Percentiles rank a stretch among this genome's conserved stretches.
phyloP scores from a whole-genome alignment of 352 stramenopile genomes.

The Vaucheria bursata region DNA sequence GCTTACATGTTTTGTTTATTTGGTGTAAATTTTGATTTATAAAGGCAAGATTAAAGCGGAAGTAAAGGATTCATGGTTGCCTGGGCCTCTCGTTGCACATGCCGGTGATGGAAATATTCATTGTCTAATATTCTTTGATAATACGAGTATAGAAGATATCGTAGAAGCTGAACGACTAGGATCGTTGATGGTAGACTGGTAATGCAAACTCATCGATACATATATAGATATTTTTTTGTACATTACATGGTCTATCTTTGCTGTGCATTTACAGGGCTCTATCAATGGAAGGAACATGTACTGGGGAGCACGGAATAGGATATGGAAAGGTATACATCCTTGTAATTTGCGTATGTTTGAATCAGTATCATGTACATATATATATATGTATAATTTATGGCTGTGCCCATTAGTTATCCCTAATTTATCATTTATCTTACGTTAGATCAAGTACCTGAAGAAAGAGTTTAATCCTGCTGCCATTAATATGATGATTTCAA shows the following conservation, averaged over 20 bases:
- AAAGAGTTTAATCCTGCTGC: constrained; percentile 75
- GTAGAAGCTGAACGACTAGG: constrained; percentile 74
- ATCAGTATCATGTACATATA: no score
- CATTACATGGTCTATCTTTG: no score
- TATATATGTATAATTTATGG: no score
- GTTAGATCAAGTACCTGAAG: constrained; percentile 46
- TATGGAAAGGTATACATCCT: constrained; percentile 75
- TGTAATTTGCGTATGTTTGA: background rate
- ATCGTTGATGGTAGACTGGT: constrained; percentile 55
- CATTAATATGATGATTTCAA: constrained; percentile 78
- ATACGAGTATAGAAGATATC: constrained; percentile 70
- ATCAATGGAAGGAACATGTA: constrained; percentile 85
- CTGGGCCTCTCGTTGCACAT: constrained; percentile 82
- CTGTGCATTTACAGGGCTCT: constrained; percentile 66
- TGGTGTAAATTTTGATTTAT: background rate
- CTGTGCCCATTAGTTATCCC: no score
- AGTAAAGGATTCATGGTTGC: constrained; percentile 69
- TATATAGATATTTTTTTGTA: no score
- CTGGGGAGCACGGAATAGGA: constrained; percentile 92
- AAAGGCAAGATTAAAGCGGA: constrained; percentile 65
- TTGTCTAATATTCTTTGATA: constrained; percentile 77
- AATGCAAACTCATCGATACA: no score
- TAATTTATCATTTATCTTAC: no score
- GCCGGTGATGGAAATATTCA: constrained; percentile 95
- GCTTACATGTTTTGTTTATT: background rate